Percentiles rank a stretch among this genome's conserved stretches.
Conservation (phyloP, 2,329 filamentous ascomycete species). For the Trichophaea hybrida region DNA sequence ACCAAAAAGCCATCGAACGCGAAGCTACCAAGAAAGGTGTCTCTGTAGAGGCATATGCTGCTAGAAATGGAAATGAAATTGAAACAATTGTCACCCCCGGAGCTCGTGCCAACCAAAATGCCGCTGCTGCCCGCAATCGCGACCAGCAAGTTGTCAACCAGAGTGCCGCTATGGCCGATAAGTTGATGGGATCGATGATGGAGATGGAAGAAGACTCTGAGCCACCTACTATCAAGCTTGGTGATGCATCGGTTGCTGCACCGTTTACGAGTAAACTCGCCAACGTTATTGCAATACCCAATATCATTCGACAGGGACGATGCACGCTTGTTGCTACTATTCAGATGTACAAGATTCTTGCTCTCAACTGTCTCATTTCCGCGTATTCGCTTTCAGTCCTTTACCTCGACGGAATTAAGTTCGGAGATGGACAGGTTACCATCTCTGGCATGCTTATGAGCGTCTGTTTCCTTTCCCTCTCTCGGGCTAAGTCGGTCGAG, state of each 20-base stretch:
- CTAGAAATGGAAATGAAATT: slow-evolving; percentile 40
- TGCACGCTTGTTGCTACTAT: slow-evolving; percentile 97
- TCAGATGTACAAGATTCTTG: slow-evolving; percentile 99
- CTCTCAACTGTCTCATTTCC: slow-evolving; percentile 92
- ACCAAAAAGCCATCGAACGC: slow-evolving; percentile 76
- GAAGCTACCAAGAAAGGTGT: slow-evolving; percentile 69
- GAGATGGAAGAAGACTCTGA: slow-evolving; percentile 75
- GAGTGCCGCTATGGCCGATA: slow-evolving; percentile 68
- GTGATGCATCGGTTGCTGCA: slow-evolving; percentile 90
- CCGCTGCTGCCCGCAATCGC: slow-evolving; percentile 26
- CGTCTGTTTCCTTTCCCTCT: slow-evolving; percentile 96
- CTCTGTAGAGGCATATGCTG: slow-evolving; percentile 44
- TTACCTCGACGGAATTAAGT: slow-evolving; percentile 97
- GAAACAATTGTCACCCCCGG: slow-evolving; percentile 54
- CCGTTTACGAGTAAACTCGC: slow-evolving; percentile 96
- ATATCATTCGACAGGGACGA: slow-evolving; percentile 93
- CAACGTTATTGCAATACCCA: slow-evolving; percentile 91
- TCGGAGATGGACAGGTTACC: slow-evolving; percentile 93
- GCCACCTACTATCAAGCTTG: slow-evolving; percentile 89
- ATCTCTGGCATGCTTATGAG: slow-evolving; percentile 99
- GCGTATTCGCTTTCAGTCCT: slow-evolving; percentile 93
- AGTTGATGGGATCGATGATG: slow-evolving; percentile 83
- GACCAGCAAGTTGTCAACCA: slow-evolving; percentile 46
- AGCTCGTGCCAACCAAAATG: slow-evolving; percentile 43
- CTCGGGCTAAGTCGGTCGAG: slow-evolving; percentile 91